Evolutionary conservation across 768 basidiomycete species (phyloP).

Genomic region (Russula brevipes): DNA sequence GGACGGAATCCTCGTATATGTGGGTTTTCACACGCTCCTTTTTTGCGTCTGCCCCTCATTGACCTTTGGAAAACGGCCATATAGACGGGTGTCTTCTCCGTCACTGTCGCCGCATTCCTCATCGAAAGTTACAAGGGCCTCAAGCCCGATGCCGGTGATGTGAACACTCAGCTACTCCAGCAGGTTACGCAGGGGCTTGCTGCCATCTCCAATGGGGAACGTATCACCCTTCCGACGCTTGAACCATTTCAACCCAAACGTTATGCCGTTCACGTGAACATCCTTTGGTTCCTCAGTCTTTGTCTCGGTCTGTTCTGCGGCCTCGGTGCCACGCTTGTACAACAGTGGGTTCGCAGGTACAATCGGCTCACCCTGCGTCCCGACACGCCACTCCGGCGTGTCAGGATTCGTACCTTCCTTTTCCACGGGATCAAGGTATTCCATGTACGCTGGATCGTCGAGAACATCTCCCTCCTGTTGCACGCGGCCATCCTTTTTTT

Average conservation of each 20-base stretch:
- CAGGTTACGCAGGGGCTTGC: slow-evolving; percentile 16
- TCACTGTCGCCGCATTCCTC: slow-evolving; percentile 19
- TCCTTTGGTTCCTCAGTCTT: slow-evolving; percentile 21
- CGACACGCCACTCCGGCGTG: background rate
- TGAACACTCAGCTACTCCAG: background rate
- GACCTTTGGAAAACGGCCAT: background rate
- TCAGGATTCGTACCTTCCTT: slow-evolving; percentile 8
- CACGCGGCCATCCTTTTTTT: slow-evolving; percentile 4
- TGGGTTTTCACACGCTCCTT: background rate
- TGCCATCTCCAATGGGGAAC: slow-evolving; percentile 10
- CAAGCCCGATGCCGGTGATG: slow-evolving; percentile 13
- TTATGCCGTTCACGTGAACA: slow-evolving; percentile 15
- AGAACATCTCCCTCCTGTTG: slow-evolving; percentile 4
- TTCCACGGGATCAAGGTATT: background rate
- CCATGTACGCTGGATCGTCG: background rate
- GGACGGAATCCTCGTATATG: slow-evolving; percentile 16
- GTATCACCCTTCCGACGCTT: background rate
- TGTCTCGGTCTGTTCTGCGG: slow-evolving; percentile 11
- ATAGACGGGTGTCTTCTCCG: slow-evolving; percentile 19
- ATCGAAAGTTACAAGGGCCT: slow-evolving; percentile 23
- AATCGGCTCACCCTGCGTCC: background rate
- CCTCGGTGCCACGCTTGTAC: slow-evolving; percentile 18
- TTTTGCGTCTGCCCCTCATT: background rate
- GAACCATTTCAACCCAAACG: background rate
- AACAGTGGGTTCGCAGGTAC: slow-evolving; percentile 16